A percentile compares a stretch with the other conserved stretches of the same genome.
phyloP scores from a whole-genome alignment of 495 filamentous ascomycete species.

The Jackrogersella minutella region DNA sequence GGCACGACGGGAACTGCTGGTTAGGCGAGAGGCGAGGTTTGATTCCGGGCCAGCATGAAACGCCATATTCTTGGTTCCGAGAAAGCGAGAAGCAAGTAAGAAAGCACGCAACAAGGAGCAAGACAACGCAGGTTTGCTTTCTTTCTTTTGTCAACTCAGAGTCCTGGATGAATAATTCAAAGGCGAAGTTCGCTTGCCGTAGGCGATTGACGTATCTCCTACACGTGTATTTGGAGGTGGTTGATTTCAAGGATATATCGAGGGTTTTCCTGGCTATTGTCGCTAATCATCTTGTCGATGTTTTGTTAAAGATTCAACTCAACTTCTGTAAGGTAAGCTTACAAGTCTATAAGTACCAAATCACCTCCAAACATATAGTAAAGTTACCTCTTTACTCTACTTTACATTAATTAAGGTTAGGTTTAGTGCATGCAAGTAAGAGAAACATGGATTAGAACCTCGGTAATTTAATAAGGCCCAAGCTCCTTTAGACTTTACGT shows the following conservation, averaged over 20 bases:
- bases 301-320: neutral
- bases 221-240: neutral
- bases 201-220: slow-evolving; percentile 6
- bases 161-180: neutral
- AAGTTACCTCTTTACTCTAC: no score
- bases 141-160: neutral
- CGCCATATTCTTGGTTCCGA: slow-evolving; percentile 14
- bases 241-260: neutral
- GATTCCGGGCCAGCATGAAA: slow-evolving; percentile 7
- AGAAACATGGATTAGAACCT: slow-evolving; percentile 2
- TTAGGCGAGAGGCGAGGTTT: slow-evolving; percentile 4
- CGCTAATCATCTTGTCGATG: neutral
- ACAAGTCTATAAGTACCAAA: neutral
- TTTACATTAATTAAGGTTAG: neutral
- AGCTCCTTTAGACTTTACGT: no score
- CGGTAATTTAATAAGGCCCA: neutral
- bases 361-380: neutral
- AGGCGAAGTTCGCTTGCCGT: slow-evolving; percentile 5
- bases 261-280: neutral
- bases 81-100: neutral
- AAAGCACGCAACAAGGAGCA: neutral
- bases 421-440: neutral
- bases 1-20: no score
- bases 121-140: neutral
- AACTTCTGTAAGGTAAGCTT: neutral